A percentile compares a stretch with the other conserved stretches of the same genome.
Evolutionary conservation across 176 grass and related monocot genomes (phyloP).

Genomic region (Leersia perrieri): DNA sequence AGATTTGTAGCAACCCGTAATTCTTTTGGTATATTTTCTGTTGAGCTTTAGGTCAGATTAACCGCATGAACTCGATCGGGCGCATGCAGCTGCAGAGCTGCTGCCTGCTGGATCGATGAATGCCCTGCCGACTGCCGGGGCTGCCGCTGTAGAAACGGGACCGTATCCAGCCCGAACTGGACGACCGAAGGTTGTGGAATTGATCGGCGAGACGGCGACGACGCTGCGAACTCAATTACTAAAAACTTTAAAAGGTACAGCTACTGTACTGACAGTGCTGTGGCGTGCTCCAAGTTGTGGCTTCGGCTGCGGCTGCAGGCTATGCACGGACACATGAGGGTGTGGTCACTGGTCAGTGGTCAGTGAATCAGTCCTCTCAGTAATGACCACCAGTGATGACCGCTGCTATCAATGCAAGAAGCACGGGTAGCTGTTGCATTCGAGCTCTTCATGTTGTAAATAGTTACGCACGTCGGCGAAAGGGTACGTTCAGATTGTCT

Average conservation of each 20-base stretch:
- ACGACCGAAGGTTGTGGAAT: no score
- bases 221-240: conserved; percentile 11
- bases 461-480: no score
- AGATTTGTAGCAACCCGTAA: no score
- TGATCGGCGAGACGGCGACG: no score
- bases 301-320: not conserved
- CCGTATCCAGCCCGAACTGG: not conserved
- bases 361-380: conserved; percentile 16
- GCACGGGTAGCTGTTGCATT: not conserved
- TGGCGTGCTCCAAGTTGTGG: conserved; percentile 15
- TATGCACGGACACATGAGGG: not conserved
- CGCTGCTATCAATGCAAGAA: not conserved
- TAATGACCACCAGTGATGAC: conserved; percentile 5
- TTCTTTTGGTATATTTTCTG: no score
- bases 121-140: not conserved
- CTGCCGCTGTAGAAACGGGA: conserved; percentile 31
- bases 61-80: not conserved
- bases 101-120: no score
- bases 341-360: not conserved
- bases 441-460: no score
- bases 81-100: not conserved
- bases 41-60: no score
- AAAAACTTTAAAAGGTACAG: not conserved
- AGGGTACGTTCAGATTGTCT: no score
- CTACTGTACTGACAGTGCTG: conserved; percentile 3